phyloP scores from a whole-genome alignment of 139 green algal species.

The Picochlorum sp. region DNA sequence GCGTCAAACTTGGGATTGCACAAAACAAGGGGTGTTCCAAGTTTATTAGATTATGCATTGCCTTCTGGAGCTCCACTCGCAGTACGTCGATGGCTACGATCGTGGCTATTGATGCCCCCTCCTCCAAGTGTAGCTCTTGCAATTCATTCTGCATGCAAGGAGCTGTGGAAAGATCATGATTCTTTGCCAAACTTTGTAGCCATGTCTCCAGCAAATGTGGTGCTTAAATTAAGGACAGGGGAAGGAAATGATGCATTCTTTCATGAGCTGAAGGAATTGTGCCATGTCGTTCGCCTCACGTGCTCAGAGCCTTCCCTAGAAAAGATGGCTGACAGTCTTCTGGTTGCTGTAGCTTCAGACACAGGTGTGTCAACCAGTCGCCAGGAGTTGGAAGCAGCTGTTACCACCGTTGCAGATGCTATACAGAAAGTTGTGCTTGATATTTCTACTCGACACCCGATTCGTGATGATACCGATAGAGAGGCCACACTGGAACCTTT shows the following conservation, averaged over 20 bases:
- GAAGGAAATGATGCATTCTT: constrained; percentile 39
- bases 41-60: constrained; percentile 45
- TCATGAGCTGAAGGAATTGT: constrained; percentile 29
- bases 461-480: background rate
- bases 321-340: background rate
- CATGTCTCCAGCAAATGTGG: constrained; percentile 24
- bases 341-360: constrained; percentile 14
- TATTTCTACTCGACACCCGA: background rate
- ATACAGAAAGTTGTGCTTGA: constrained; percentile 20
- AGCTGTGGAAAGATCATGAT: constrained; percentile 17
- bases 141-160: constrained; percentile 19
- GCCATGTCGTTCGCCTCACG: constrained; percentile 1
- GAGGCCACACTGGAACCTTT: background rate
- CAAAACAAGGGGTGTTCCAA: constrained; percentile 45
- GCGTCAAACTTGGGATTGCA: constrained; percentile 65
- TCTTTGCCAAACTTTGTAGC: constrained; percentile 24
- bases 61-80: constrained; percentile 6
- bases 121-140: constrained; percentile 21
- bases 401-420: background rate
- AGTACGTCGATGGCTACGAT: constrained; percentile 28
- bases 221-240: constrained; percentile 30
- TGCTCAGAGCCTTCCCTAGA: background rate
- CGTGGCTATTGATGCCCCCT: constrained; percentile 49
- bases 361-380: constrained; percentile 12
- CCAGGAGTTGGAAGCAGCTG: constrained; percentile 1